Evolutionary conservation across 495 filamentous ascomycete species (phyloP), one percentile per base, ranked within the genome.

Genomic region (Aspergillus asperescens): DNA sequence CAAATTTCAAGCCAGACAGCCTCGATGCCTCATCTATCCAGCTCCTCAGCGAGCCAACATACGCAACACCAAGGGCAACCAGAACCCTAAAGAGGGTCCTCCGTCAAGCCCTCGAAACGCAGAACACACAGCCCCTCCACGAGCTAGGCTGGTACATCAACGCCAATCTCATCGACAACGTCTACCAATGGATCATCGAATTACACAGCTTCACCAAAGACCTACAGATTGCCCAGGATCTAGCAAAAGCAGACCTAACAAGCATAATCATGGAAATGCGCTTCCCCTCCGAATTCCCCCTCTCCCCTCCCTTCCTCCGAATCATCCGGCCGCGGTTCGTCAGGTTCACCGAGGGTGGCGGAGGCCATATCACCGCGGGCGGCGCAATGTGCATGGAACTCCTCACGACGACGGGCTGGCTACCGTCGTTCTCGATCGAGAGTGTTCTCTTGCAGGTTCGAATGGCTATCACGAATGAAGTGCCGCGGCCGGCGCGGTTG

Each of bases 121-220:
- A 95, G 59, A 51, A 80, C 9, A 70, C 60, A 27, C 79, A 78
- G 7, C 78, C 83, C 1, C 69, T 84, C 5, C 77, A 86, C 54
- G 79, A 89, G 54, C 77, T 95, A 0, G 91, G 91, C 13, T 96
- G 90, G 88, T 91, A 89, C 63, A 81, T 95, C 52, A 76, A 93
- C 57, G 67, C 69, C 4, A 69, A 73, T 10, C 62, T 75, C 9
- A 67, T 83, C 50, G 69, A 65, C 6, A 96, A 91, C 61, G 71
- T 92, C 32, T 96, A 90, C 62, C 91, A 95, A 65, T 95, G 90
- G 90, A 90, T 95, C 56, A 83, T 95, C 2, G 87, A 96, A 63
- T 68, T 96, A 0, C 91, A 96, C 65, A 87, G 82, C 42, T 95
- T 96, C 59, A 84, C 90, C 10, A 59, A 72, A 0, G 51, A 62